Conservation (phyloP, 768 basidiomycete species). For the Suillus alpinus region DNA sequence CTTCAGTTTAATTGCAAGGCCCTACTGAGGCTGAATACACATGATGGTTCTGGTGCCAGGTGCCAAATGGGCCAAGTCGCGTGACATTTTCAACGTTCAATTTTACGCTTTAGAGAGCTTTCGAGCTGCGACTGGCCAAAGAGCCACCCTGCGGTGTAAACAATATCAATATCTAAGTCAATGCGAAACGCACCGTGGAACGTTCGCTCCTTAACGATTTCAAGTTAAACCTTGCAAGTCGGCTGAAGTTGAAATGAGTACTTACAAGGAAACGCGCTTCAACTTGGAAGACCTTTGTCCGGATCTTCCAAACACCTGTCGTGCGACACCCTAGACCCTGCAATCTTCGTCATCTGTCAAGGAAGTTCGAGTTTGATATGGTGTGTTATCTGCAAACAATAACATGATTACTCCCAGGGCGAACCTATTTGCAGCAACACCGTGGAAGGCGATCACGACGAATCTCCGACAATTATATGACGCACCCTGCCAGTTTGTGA, state of each 20-base stretch:
- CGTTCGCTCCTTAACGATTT: background rate
- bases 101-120: background rate
- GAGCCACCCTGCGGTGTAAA: background rate
- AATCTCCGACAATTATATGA: background rate
- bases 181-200: background rate
- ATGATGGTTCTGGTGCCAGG: background rate
- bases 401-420: background rate
- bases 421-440: background rate
- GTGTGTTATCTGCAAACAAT: background rate
- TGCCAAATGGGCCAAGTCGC: background rate
- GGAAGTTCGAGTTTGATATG: background rate
- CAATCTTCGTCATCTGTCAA: background rate
- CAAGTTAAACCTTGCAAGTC: background rate
- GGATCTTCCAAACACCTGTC: background rate
- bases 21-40: background rate
- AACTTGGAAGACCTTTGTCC: no score
- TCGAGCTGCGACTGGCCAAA: background rate
- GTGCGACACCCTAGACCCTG: background rate
- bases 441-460: background rate
- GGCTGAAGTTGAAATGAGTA: background rate
- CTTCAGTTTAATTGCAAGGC: background rate
- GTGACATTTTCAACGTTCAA: background rate
- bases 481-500: background rate
- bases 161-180: background rate
- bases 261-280: background rate